Base-by-base conservation (phyloP, 2,329 filamentous ascomycete genomes). In the Graphiopsis chlorocephala region DNA sequence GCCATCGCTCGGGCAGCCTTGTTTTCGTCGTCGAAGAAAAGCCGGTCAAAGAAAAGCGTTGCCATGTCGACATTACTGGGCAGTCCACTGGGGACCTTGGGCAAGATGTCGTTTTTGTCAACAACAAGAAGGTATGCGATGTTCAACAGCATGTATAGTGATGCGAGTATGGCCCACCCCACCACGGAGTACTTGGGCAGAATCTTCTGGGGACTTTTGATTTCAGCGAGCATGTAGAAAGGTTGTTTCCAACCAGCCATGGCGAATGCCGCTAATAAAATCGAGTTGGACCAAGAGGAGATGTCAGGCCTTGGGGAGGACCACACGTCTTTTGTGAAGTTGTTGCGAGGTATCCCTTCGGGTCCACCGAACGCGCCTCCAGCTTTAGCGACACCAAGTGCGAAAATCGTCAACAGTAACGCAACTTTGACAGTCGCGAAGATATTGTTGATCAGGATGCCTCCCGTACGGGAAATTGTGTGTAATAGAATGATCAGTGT, bases 401-500 rank as follows among this genome's bases (percentile, higher is more conserved):
- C 75, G 48, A 80, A 74, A 56, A 86, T 82, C 11, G 80, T 72
- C 1, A 84, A 63, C 1, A 86, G 76, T 1, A 85, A 78, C 53
- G 75, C 68, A 3, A 84, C 71, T 67, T 86, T 86, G 65, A 83
- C 68, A 3, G 80, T 71, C 3, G 83, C 83, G 33, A 86, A 74
- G n/a, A 78, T 26, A 66, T 85, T 85, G 70, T 83, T 84, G 26
- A 85, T 69, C 25, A 76, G 38, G 10, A 45, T 45, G 3, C 38
- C 38, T 45, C 38, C 38, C 5, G 38, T 45, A 45, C 38, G 38
- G 3, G 38, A 45, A 8, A 45, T 45, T 12, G 38, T 45, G 38
- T 45, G 38, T n/a, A 45, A 8, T 3, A 45, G 17, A 20, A 45
- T 45, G 38, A 45, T 45, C 38, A 45, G 38, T 23, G 38, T 45